These are phyloP conservation scores for Coprinellus aureogranulatus DNA, from an alignment of 768 basidiomycete species.

Conservation along the genomic window DNA sequence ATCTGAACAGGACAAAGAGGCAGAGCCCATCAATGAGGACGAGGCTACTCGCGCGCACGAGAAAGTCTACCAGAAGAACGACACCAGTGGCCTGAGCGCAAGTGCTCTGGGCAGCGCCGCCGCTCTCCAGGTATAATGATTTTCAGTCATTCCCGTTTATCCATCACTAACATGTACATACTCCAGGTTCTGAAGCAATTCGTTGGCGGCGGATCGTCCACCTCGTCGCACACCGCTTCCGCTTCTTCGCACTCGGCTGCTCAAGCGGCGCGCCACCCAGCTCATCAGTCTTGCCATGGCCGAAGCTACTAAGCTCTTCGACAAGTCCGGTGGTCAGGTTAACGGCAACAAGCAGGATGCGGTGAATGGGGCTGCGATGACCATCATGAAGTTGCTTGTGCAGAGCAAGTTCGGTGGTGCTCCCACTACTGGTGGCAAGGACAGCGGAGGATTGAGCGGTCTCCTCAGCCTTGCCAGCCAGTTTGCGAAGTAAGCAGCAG, in stretches of 20 bases:
- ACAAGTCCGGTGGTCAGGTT: slow-evolving; percentile 60
- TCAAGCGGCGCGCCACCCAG: slow-evolving; percentile 48
- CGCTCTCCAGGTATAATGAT: slow-evolving; percentile 58
- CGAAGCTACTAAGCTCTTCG: slow-evolving; percentile 74
- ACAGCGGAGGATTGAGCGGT: slow-evolving; percentile 66
- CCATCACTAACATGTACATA: background rate
- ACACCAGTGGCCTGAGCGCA: slow-evolving; percentile 54
- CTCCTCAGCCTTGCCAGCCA: slow-evolving; percentile 60
- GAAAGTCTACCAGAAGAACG: slow-evolving; percentile 55
- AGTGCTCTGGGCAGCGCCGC: slow-evolving; percentile 72
- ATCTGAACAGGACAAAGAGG: slow-evolving; percentile 51
- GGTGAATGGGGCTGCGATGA: slow-evolving; percentile 82
- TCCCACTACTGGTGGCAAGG: slow-evolving; percentile 51
- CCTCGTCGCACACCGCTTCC: slow-evolving; percentile 6
- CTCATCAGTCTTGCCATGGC: slow-evolving; percentile 86
- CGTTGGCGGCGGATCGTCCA: slow-evolving; percentile 47
- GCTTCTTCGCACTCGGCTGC: slow-evolving; percentile 22
- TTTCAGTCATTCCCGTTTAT: background rate
- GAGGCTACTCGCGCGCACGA: slow-evolving; percentile 59
- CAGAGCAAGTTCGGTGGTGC: slow-evolving; percentile 56
- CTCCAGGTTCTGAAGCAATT: slow-evolving; percentile 63
- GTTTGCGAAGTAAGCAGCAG: background rate
- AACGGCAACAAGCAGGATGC: slow-evolving; percentile 78
- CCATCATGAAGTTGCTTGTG: slow-evolving; percentile 78
- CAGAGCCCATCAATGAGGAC: slow-evolving; percentile 65